phyloP scores from a whole-genome alignment of 139 green algal species.

The Chlamydomonas schloesseri region DNA sequence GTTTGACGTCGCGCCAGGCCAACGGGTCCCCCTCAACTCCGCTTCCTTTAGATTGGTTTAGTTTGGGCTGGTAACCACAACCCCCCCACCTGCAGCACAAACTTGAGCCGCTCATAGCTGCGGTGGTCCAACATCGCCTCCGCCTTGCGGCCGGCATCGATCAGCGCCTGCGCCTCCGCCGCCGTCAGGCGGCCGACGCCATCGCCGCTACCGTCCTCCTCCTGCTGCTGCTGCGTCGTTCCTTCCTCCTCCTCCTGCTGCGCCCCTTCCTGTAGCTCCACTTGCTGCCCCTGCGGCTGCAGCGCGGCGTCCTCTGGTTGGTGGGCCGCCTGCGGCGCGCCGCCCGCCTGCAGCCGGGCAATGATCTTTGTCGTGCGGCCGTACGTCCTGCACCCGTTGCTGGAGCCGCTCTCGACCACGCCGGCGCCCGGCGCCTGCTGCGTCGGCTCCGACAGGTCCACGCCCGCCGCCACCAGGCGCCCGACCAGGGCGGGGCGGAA shows the following conservation, averaged over 20 bases:
- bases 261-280: not conserved
- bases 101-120: not conserved
- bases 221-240: not conserved
- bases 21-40: too few relatives aligned
- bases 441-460: constrained; percentile 15
- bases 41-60: too few relatives aligned
- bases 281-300: not conserved
- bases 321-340: not conserved
- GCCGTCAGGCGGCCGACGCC: not conserved
- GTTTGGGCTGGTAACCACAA: too few relatives aligned
- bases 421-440: not conserved
- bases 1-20: too few relatives aligned
- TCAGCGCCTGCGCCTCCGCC: not conserved
- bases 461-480: not conserved
- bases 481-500: not conserved
- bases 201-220: not conserved
- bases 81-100: not conserved
- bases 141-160: not conserved
- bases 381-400: not conserved
- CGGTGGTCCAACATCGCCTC: not conserved
- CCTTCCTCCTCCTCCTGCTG: not conserved
- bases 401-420: not conserved
- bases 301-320: not conserved
- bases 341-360: not conserved
- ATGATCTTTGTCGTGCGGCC: not conserved